Base-by-base conservation (phyloP, 345 rosid genomes). In the Brassica cretica region DNA sequence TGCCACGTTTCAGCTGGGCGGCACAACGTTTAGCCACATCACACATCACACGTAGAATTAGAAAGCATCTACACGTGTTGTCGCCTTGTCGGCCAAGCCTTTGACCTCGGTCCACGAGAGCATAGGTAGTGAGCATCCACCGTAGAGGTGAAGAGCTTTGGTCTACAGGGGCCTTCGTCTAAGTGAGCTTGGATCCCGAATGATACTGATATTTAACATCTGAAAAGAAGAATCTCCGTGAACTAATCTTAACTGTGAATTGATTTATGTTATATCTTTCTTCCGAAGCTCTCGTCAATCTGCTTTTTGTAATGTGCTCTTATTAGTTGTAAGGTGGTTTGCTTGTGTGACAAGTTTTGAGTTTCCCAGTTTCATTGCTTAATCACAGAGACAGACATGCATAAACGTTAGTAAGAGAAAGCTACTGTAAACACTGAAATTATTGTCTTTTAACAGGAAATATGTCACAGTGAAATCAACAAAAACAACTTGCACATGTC, bases 401-500 rank as follows among this genome's bases (percentile, higher is more conserved):
- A 58, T 14, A 46, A 1, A 6, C 15, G 33, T 5, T 46, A 30
- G 24, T 21, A 21, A 21, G 21, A 30, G 7, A 69, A 11, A 15
- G 1, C 64, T 71, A 53, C 11, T 19, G 73, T 78, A 66, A 72
- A 72, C 66, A 64, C 66, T 70, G 32, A 33, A 37, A 59, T 41
- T 55, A 72, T 78, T 62, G 55, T 21, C 24, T 21, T 21, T 78
- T 66, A 71, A 12, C 46, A 64, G 10, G 76, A 55, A n/a, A 41
- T 78, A 58, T 59, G 68, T 78, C 56, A n/a, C 55, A 18, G n/a
- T 11, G 73, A 72, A 72, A 44, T 72, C 5, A 59, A 78, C 73
- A 60, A 60, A 19, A 65, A 59, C 71, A 79, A 64, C 75, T 27
- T 61, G 81, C 46, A 75, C 67, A 81, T 75, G 79, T 63, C 60